A percentile compares a stretch with the other conserved stretches of the same genome.
Conservation (phyloP, 1,139 yeast species). For the Kodamaea arcana region DNA sequence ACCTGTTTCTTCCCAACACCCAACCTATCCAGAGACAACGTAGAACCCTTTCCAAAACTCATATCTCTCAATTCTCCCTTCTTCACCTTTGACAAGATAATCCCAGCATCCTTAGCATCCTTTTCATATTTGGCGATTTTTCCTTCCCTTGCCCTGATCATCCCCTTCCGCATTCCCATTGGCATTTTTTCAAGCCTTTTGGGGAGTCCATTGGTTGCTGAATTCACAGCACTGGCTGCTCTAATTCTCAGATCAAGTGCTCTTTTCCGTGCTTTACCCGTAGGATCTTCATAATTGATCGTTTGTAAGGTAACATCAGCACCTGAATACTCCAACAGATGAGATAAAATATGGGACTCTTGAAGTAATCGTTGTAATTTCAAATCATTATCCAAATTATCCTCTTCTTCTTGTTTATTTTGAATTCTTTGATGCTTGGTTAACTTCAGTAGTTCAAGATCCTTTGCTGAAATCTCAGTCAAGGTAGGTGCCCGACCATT, state of each 20-base stretch:
- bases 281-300: constrained; percentile 62
- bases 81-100: constrained; percentile 61
- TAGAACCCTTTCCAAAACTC: constrained; percentile 52
- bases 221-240: constrained; percentile 49
- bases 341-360: constrained; percentile 82
- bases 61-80: constrained; percentile 62
- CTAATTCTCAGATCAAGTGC: constrained; percentile 68
- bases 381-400: constrained; percentile 71
- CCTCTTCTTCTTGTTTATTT: constrained; percentile 35
- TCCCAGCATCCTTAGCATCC: constrained; percentile 87
- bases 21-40: constrained; percentile 50
- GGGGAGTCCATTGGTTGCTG: constrained; percentile 35
- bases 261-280: constrained; percentile 76
- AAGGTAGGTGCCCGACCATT: constrained; percentile 43
- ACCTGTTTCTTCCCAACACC: constrained; percentile 43
- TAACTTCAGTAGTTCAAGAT: constrained; percentile 18
- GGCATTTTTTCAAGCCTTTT: constrained; percentile 73
- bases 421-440: constrained; percentile 26
- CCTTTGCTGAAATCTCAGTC: constrained; percentile 28
- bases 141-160: constrained; percentile 54
- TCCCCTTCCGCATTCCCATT: constrained; percentile 81
- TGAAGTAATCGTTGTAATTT: constrained; percentile 76
- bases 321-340: constrained; percentile 56
- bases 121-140: constrained; percentile 58
- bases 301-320: constrained; percentile 73